Evolutionary conservation across 257 asterid genomes (phyloP).

Genomic region (Solanum pennellii): DNA sequence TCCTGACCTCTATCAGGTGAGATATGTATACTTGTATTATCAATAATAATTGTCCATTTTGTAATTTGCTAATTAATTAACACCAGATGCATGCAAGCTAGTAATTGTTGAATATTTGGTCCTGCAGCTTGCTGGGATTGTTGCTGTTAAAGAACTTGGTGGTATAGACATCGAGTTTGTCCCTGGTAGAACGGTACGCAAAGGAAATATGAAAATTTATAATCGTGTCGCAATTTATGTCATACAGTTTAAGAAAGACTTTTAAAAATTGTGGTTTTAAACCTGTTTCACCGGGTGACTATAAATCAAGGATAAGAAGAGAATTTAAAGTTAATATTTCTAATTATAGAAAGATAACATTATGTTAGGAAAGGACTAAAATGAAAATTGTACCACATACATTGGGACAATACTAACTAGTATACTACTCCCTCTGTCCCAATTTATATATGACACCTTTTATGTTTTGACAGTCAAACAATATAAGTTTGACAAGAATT

Average conservation of each 20-base stretch:
- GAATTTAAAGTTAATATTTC: neutral
- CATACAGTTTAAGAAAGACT: neutral
- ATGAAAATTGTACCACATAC: neutral
- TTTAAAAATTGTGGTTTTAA: neutral
- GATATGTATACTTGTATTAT: neutral
- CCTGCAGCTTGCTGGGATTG: conserved; percentile 72
- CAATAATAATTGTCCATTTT: neutral
- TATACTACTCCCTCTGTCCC: neutral
- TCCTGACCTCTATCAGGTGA: conserved; percentile 92
- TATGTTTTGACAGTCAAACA: too few species aligned
- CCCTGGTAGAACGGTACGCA: conserved; percentile 64
- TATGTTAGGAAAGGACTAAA: neutral
- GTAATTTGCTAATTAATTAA: neutral
- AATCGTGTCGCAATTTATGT: neutral
- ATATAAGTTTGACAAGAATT: too few species aligned
- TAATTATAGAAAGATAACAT: neutral
- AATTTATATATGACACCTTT: too few species aligned
- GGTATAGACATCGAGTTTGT: conserved; percentile 59
- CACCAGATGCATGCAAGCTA: neutral
- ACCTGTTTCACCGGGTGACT: neutral
- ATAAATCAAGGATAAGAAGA: neutral
- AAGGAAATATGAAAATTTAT: neutral
- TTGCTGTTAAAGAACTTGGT: conserved; percentile 66
- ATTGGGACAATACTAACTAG: neutral
- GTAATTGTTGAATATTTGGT: neutral